Evolutionary conservation across 2,329 filamentous ascomycete species (phyloP).

Genomic region (Trichocomaceae sp.): DNA sequence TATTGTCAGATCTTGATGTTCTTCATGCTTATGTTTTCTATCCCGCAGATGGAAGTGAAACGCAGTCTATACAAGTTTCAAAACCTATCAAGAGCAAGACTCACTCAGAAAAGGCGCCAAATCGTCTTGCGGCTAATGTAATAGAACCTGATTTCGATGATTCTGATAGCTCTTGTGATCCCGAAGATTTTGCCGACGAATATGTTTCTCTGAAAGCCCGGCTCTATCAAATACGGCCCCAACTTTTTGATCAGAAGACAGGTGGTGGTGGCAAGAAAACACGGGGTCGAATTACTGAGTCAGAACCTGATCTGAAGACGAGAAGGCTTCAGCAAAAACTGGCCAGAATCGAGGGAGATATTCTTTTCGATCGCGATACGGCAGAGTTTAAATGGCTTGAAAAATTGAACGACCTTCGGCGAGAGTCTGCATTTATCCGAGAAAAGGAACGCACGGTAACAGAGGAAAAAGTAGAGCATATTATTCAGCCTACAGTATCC

Average conservation of each 20-base stretch:
- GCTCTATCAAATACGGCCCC: conserved; percentile 57
- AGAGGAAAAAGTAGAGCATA: conserved; percentile 42
- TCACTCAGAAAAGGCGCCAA: conserved; percentile 23
- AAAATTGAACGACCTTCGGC: conserved; percentile 55
- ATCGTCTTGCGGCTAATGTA: conserved; percentile 22
- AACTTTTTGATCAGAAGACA: conserved; percentile 41
- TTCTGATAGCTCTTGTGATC: conserved; percentile 63
- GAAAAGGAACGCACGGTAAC: conserved; percentile 27
- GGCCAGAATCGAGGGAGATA: conserved; percentile 67
- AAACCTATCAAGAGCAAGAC: conserved; percentile 18
- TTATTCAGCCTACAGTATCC: conserved; percentile 2
- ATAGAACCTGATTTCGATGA: conserved; percentile 26
- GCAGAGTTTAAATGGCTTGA: conserved; percentile 62
- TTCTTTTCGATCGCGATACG: conserved; percentile 62
- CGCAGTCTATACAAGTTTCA: conserved; percentile 23
- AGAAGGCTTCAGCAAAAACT: conserved; percentile 67
- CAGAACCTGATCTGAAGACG: conserved; percentile 41
- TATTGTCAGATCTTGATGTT: conserved; percentile 17
- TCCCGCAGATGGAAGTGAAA: conserved; percentile 24
- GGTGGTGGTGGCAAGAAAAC: conserved; percentile 33
- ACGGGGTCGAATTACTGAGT: conserved; percentile 18
- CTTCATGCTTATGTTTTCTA: conserved; percentile 21
- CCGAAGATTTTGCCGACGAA: conserved; percentile 65
- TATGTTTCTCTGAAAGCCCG: conserved; percentile 70
- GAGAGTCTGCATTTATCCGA: conserved; percentile 44